Evolutionary conservation across 192 early-diverging fungal species (phyloP), one percentile per base, ranked within the genome.

Genomic region (Coemansia sp.): DNA sequence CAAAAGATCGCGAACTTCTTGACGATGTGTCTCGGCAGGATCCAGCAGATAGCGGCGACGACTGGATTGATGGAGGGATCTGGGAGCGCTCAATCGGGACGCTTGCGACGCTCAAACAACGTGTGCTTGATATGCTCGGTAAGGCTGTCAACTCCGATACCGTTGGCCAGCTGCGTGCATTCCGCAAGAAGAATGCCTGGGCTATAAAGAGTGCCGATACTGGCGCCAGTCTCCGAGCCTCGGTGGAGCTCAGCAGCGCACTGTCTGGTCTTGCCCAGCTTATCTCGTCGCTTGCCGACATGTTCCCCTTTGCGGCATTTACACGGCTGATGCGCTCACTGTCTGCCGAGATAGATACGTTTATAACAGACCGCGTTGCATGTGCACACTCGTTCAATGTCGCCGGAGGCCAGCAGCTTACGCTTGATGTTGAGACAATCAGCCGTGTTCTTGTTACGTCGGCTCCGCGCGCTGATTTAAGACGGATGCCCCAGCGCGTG

Each of bases 21-120:
- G 77, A 80, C 44, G 68, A 57, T 4, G 20, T 49, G 6, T 1
- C 57, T 5, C 22, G 16, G 7, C 58, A 48, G 44, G 5, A 19
- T 38, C 20, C 56, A 39, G 63, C 45, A 32, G 44, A 11, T n/a
- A 16, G 20, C 19, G 60, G 67, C 49, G 64, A 62, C 1, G 68
- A 68, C 22, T 81, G 75, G 76, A 70, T 77, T 8, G 81, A 83
- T 41, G 66, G 75, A 14, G 81, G 81, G 0, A 77, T 83, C 51
- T 83, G 75, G 75, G 75, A 83, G 61, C 68, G 75, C 4, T 51
- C 76, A 16, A 67, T 71, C n/a, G 61, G 42, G 19, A 77, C 72
- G 6, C 70, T 77, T 39, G 43, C 61, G 6, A 72, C 65, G 7
- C 72, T 83, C 8, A 71, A 70, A 51, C 68, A 83, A 54, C 71